Conservation (phyloP, 768 basidiomycete species). For the Lentinus tigrinus region DNA sequence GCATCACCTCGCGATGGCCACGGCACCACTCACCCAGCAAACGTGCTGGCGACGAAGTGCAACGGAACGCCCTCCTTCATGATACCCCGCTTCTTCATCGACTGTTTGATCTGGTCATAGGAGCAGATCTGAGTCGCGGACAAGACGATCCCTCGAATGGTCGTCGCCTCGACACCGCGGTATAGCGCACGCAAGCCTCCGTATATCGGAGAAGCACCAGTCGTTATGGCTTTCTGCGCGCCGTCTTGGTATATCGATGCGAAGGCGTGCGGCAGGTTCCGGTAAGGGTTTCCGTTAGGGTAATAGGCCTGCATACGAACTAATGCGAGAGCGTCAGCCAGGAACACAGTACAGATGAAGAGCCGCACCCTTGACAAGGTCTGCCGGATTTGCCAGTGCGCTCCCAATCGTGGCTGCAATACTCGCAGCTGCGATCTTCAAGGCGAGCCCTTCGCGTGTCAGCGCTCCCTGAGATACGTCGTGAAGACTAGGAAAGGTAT, state of each 20-base stretch:
- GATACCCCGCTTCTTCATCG: slow-evolving; percentile 27
- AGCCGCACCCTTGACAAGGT: slow-evolving; percentile 33
- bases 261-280: slow-evolving; percentile 32
- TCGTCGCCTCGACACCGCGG: slow-evolving; percentile 34
- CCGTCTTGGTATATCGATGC: slow-evolving; percentile 32
- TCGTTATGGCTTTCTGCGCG: slow-evolving; percentile 5
- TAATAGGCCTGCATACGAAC: slow-evolving; percentile 40
- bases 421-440: slow-evolving; percentile 34
- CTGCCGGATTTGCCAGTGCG: slow-evolving; percentile 35
- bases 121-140: slow-evolving; percentile 36
- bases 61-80: slow-evolving; percentile 35
- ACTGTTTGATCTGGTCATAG: slow-evolving; percentile 38
- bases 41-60: slow-evolving; percentile 33
- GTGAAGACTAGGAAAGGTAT: slow-evolving; percentile 20
- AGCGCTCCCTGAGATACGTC: slow-evolving; percentile 26
- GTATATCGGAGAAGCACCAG: slow-evolving; percentile 5
- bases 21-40: slow-evolving; percentile 30
- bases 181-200: slow-evolving; percentile 32
- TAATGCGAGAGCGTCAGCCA: slow-evolving; percentile 1
- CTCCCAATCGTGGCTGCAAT: slow-evolving; percentile 34
- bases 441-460: slow-evolving; percentile 29
- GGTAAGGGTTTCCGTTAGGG: slow-evolving; percentile 34
- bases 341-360: not conserved
- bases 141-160: slow-evolving; percentile 33
- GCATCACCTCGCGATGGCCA: not conserved